Percentiles rank a stretch among this genome's conserved stretches.
Conservation (phyloP, 495 filamentous ascomycete species). For the Penicillium canariense region DNA sequence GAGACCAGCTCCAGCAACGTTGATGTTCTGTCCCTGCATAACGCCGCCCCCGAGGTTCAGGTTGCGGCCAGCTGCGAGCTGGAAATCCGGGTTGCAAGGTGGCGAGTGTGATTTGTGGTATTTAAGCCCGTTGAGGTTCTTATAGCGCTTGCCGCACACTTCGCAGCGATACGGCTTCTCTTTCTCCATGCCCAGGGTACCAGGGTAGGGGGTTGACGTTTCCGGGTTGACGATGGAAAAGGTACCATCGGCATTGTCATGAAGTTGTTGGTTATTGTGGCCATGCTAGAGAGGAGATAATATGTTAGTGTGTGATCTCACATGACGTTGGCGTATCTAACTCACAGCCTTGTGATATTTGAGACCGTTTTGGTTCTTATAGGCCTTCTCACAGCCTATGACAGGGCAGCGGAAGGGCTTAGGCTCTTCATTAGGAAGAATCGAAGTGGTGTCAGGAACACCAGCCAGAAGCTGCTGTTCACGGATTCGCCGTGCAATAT, state of each 20-base stretch:
- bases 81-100: slow-evolving; percentile 59
- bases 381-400: slow-evolving; percentile 98
- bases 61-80: slow-evolving; percentile 41
- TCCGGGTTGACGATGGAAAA: slow-evolving; percentile 98
- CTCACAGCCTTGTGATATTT: slow-evolving; percentile 78
- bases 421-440: slow-evolving; percentile 65
- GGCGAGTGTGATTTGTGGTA: slow-evolving; percentile 86
- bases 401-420: slow-evolving; percentile 98
- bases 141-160: slow-evolving; percentile 96
- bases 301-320: slow-evolving; percentile 1
- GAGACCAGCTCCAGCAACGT: slow-evolving; percentile 50
- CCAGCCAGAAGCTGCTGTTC: slow-evolving; percentile 73
- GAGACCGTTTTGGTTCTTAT: slow-evolving; percentile 98
- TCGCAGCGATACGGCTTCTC: slow-evolving; percentile 98
- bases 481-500: slow-evolving; percentile 64
- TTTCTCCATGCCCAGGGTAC: slow-evolving; percentile 98
- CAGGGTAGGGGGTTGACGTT: slow-evolving; percentile 88
- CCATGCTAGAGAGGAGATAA: slow-evolving; percentile 60
- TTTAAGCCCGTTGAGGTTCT: slow-evolving; percentile 96
- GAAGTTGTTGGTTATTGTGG: slow-evolving; percentile 91
- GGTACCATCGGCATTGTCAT: slow-evolving; percentile 93
- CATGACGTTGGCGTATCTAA: slow-evolving; percentile 10
- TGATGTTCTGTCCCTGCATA: slow-evolving; percentile 52
- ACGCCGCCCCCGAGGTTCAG: slow-evolving; percentile 45
- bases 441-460: slow-evolving; percentile 53